Percentiles rank a stretch among this genome's conserved stretches.
phyloP scores from a whole-genome alignment of 73 alveolate species.

The Tetrahymena elliotti region DNA sequence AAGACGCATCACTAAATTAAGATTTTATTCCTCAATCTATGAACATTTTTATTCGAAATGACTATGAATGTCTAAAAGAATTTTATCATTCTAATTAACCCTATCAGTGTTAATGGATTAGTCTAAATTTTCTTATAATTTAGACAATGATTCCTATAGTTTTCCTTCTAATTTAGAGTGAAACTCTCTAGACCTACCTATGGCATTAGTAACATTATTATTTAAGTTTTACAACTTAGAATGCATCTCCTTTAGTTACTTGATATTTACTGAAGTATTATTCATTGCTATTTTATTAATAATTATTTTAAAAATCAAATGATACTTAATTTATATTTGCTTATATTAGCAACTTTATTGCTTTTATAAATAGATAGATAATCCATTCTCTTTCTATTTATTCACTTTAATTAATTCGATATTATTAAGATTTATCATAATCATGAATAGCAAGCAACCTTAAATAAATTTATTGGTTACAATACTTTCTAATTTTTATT shows the following conservation, averaged over 20 bases:
- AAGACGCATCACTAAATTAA: neutral
- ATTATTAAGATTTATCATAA: neutral
- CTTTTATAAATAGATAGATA: neutral
- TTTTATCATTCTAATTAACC: neutral
- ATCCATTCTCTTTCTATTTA: too few species aligned
- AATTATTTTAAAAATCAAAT: too few species aligned
- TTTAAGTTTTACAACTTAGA: neutral
- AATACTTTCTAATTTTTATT: neutral
- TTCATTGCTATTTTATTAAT: neutral
- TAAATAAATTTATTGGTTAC: neutral
- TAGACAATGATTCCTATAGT: neutral
- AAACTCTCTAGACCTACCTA: neutral
- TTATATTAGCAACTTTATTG: neutral
- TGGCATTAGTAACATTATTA: neutral
- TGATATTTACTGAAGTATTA: neutral
- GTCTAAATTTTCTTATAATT: neutral
- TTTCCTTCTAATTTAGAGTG: neutral
- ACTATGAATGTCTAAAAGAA: neutral
- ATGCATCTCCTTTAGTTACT: neutral
- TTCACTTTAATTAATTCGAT: neutral
- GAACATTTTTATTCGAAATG: neutral
- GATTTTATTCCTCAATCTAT: neutral
- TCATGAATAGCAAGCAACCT: neutral
- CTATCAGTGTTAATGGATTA: neutral
- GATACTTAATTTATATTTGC: neutral